phyloP scores from a whole-genome alignment of 805 yeast genomes.

The Candida silvicultrix region DNA sequence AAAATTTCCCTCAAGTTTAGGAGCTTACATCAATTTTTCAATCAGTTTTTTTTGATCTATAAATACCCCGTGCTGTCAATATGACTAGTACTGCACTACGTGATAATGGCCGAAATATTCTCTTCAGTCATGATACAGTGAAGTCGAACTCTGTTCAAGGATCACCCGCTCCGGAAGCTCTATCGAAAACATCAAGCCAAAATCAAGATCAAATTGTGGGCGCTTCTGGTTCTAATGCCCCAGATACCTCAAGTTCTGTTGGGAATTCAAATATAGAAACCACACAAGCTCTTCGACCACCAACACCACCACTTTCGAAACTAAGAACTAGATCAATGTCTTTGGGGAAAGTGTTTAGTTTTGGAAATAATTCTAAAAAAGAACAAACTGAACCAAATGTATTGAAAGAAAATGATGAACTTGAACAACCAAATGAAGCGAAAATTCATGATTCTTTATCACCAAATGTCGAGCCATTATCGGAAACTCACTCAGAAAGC shows the following conservation, averaged over 20 bases:
- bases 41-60: no score
- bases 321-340: conserved; percentile 36
- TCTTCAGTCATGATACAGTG: not conserved
- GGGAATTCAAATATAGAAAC: not conserved
- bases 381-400: conserved; percentile 4
- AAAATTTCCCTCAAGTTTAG: no score
- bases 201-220: not conserved
- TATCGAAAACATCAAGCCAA: not conserved
- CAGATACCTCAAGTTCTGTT: not conserved
- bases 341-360: conserved; percentile 32
- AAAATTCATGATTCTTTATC: not conserved
- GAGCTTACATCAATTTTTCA: no score
- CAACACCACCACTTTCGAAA: conserved; percentile 12
- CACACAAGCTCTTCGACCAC: not conserved
- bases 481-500: not conserved
- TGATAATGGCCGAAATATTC: not conserved
- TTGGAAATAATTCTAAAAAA: conserved; percentile 22
- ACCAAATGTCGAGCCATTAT: not conserved
- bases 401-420: conserved; percentile 4
- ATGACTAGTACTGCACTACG: not conserved
- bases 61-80: not conserved
- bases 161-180: not conserved
- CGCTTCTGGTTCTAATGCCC: not conserved
- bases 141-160: not conserved
- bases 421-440: not conserved